Evolutionary conservation across 2,329 filamentous ascomycete genomes (phyloP).

Genomic region (Fusarium clavum): DNA sequence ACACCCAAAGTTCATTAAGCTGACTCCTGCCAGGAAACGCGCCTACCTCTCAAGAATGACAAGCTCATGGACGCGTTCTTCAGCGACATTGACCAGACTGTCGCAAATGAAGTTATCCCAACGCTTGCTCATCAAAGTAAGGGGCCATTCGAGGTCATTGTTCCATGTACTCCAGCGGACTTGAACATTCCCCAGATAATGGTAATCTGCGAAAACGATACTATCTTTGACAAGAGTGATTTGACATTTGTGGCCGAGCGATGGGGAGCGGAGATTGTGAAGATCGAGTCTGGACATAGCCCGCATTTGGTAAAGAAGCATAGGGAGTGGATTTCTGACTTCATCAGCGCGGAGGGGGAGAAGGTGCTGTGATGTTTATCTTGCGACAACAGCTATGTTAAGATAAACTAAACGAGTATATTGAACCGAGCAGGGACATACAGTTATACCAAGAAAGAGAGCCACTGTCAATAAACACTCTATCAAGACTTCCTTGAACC

Average conservation of each 20-base stretch:
- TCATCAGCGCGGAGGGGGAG: not conserved
- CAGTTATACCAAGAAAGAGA: accelerated
- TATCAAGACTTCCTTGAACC: not conserved
- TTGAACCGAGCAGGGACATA: not conserved
- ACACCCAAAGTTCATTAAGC: accelerated
- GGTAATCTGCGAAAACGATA: conserved; percentile 19
- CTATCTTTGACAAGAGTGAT: conserved; percentile 8
- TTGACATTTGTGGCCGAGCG: conserved; percentile 6
- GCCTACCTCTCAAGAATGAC: conserved; percentile 5
- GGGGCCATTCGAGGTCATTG: conserved; percentile 6
- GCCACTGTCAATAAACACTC: not conserved
- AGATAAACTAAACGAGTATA: not conserved
- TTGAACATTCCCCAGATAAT: conserved; percentile 9
- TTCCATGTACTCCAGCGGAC: conserved; percentile 11
- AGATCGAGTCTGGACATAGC: conserved; percentile 35
- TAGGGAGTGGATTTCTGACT: conserved; percentile 7
- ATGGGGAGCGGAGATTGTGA: conserved; percentile 16
- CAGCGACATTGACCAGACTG: conserved; percentile 13
- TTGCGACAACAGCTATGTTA: not conserved
- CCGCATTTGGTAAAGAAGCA: conserved; percentile 25
- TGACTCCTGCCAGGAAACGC: not conserved
- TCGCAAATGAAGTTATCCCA: conserved; percentile 2
- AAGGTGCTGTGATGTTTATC: not conserved
- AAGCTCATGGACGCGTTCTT: conserved; percentile 23
- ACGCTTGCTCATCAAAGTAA: conserved; percentile 28